A percentile compares a stretch with the other conserved stretches of the same genome.
Conservation (phyloP, 352 stramenopile species). For the Pythium vanterpoolii region DNA sequence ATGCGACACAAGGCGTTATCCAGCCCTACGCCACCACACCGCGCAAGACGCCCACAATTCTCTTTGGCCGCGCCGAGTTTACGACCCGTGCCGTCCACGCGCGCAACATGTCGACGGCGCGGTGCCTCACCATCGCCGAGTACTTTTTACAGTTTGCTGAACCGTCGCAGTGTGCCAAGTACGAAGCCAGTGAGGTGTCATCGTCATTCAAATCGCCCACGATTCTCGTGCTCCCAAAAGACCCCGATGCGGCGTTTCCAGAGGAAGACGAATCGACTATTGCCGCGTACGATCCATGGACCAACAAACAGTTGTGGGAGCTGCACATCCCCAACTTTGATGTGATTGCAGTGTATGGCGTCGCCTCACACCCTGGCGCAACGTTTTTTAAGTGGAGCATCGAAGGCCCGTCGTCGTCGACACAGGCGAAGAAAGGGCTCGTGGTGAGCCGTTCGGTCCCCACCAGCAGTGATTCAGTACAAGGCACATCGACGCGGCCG, state of each 20-base stretch:
- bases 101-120: slow-evolving; percentile 50
- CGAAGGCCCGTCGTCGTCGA: slow-evolving; percentile 56
- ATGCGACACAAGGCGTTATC: slow-evolving; percentile 56
- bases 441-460: no score
- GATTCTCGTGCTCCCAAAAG: slow-evolving; percentile 59
- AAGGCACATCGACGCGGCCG: background rate
- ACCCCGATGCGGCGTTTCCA: slow-evolving; percentile 34
- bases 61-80: slow-evolving; percentile 77
- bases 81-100: slow-evolving; percentile 62
- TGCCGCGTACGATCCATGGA: slow-evolving; percentile 67
- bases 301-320: slow-evolving; percentile 68
- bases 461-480: background rate
- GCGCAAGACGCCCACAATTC: slow-evolving; percentile 28
- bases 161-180: slow-evolving; percentile 30
- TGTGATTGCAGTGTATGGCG: slow-evolving; percentile 62
- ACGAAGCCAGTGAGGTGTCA: no score
- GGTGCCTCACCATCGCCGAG: slow-evolving; percentile 81
- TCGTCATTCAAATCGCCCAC: slow-evolving; percentile 30
- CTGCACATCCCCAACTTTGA: slow-evolving; percentile 69
- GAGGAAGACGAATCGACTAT: slow-evolving; percentile 69
- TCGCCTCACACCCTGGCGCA: slow-evolving; percentile 44
- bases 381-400: slow-evolving; percentile 76
- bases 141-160: slow-evolving; percentile 79
- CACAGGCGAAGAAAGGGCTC: slow-evolving; percentile 17
- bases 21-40: slow-evolving; percentile 35